Evolutionary conservation across 805 yeast genomes (phyloP).

Genomic region (Suhomyces sp.): DNA sequence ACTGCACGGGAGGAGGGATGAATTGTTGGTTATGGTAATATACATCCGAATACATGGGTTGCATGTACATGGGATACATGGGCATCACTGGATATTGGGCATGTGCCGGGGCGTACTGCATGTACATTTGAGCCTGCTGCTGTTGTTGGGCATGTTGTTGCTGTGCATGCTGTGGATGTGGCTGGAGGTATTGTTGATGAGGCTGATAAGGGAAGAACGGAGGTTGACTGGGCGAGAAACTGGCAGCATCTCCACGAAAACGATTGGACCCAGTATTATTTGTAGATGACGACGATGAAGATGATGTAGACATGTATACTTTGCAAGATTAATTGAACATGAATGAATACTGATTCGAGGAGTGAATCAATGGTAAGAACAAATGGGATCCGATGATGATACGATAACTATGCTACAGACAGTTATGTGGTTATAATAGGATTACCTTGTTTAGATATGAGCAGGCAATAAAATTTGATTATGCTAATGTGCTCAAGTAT

Average conservation of each 20-base stretch:
- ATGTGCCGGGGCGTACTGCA: conserved; percentile 11
- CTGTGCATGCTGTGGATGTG: conserved; percentile 11
- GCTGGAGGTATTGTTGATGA: conserved; percentile 9
- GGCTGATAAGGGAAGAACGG: conserved; percentile 9
- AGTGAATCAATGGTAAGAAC: too few relatives aligned
- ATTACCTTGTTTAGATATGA: too few relatives aligned
- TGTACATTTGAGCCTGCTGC: conserved; percentile 14
- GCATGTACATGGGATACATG: conserved; percentile 15
- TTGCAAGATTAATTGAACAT: conserved; percentile 7
- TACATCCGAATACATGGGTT: conserved; percentile 16
- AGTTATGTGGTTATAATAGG: too few relatives aligned
- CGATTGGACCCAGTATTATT: conserved; percentile 32
- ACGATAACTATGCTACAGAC: too few relatives aligned
- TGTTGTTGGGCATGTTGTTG: conserved; percentile 13
- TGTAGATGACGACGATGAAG: conserved; percentile 23
- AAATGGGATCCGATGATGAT: too few relatives aligned
- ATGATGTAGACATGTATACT: conserved; percentile 9
- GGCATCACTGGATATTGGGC: conserved; percentile 9
- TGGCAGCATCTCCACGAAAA: conserved; percentile 41
- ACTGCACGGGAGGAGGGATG: conserved; percentile 11
- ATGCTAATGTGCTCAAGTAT: too few relatives aligned
- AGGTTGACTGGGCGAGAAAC: conserved; percentile 31
- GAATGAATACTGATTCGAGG: conserved; percentile 4
- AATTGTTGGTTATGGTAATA: conserved; percentile 14
- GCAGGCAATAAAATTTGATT: too few relatives aligned